These are phyloP conservation scores for Ambrosia hybrid DNA, from an alignment of 140 eudicot genomes.

Conservation along the genomic window DNA sequence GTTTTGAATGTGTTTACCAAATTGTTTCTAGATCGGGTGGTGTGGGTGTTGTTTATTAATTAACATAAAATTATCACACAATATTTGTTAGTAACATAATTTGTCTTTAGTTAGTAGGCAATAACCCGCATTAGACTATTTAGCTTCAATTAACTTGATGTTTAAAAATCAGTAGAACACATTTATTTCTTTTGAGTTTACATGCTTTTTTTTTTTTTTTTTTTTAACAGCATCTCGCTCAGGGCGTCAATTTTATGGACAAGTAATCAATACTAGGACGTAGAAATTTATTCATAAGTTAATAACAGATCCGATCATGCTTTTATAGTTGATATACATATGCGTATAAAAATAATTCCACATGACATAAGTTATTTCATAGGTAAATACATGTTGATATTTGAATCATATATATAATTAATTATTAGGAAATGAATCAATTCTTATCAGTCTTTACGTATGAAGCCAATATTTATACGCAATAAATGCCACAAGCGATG, in stretches of 20 bases:
- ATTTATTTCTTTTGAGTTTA: neutral
- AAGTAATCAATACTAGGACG: neutral
- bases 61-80: no score
- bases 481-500: conserved; percentile 33
- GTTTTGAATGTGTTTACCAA: no score
- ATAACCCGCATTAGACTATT: no score
- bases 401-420: neutral
- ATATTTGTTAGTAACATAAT: no score
- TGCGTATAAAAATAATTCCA: neutral
- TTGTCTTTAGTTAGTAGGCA: no score
- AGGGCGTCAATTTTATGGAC: neutral
- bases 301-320: neutral
- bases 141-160: neutral
- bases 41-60: no score
- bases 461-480: conserved; percentile 35
- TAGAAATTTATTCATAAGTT: neutral
- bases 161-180: neutral
- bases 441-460: conserved; percentile 28
- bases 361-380: conserved; percentile 3
- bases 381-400: conserved; percentile 12
- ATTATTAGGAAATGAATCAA: neutral
- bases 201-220: neutral
- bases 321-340: neutral
- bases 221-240: no score
- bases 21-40: no score